Percentiles rank a stretch among this genome's conserved stretches.
Evolutionary conservation across 2,329 filamentous ascomycete genomes (phyloP).

Genomic region (Teratosphaeria zuluensis): DNA sequence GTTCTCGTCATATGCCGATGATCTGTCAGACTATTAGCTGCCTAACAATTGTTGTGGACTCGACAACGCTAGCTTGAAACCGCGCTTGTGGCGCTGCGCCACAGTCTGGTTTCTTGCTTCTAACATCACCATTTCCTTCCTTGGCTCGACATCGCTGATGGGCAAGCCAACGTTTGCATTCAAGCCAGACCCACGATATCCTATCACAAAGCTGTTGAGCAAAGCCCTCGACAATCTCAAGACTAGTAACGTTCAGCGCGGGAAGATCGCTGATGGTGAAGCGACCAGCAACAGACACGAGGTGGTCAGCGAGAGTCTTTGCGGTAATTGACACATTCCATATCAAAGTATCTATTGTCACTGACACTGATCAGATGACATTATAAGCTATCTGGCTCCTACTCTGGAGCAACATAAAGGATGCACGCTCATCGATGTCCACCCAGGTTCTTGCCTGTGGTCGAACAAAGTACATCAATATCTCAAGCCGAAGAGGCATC

Average conservation of each 20-base stretch:
- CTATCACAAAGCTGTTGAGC: neutral
- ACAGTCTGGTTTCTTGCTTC: neutral
- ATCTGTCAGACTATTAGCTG: neutral
- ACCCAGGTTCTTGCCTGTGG: slow-evolving; percentile 71
- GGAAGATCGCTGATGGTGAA: neutral
- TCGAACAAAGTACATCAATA: slow-evolving; percentile 65
- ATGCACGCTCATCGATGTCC: slow-evolving; percentile 79
- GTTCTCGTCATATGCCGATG: neutral
- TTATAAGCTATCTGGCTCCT: slow-evolving; percentile 58
- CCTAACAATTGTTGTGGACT: neutral
- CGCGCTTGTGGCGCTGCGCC: neutral
- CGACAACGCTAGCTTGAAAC: neutral
- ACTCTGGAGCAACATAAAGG: slow-evolving; percentile 61
- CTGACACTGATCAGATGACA: slow-evolving; percentile 47
- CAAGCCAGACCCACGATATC: neutral
- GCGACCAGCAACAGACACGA: slow-evolving; percentile 2
- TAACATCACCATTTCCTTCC: neutral
- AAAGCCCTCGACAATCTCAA: neutral
- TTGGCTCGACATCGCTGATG: neutral
- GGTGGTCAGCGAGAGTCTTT: slow-evolving; percentile 19
- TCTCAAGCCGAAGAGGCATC: slow-evolving; percentile 69
- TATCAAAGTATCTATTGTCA: neutral
- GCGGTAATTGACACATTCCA: slow-evolving; percentile 27
- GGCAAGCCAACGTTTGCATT: neutral
- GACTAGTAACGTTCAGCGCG: neutral